Evolutionary conservation across 23 red algal species (phyloP).

Genomic region (Pyropia yezoensis): DNA sequence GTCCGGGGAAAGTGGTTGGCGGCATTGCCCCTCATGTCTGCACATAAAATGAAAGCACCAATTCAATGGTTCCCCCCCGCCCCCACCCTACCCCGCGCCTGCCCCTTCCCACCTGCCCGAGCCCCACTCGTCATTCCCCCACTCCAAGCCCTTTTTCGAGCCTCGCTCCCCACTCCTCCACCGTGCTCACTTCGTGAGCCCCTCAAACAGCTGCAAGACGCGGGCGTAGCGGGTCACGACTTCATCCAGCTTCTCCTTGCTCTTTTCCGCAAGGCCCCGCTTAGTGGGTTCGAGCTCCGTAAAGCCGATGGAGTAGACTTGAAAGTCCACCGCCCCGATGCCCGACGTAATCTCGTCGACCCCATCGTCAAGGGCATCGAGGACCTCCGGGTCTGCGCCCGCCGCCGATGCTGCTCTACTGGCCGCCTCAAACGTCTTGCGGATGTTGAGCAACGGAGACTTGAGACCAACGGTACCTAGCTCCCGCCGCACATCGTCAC

Average conservation of each 20-base stretch:
- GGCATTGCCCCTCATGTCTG: too few relatives aligned
- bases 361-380: conserved; percentile 38
- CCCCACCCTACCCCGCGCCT: too few relatives aligned
- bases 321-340: conserved; percentile 56
- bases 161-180: too few relatives aligned
- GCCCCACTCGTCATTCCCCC: too few relatives aligned
- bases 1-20: too few relatives aligned
- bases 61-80: too few relatives aligned
- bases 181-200: too few relatives aligned
- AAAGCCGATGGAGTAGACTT: conserved; percentile 64
- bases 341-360: conserved; percentile 42
- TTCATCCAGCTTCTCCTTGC: conserved; percentile 29
- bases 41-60: too few relatives aligned
- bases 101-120: too few relatives aligned
- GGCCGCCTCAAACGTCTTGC: conserved; percentile 39
- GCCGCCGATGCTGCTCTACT: conserved; percentile 33
- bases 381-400: conserved; percentile 30
- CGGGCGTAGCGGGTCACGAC: conserved; percentile 23
- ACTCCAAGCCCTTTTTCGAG: too few relatives aligned
- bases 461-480: conserved; percentile 63
- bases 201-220: conserved; percentile 21
- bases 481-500: conserved; percentile 56
- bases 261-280: conserved; percentile 24
- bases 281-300: conserved; percentile 65
- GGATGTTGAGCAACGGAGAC: conserved; percentile 56